Conservation (phyloP, 1,284 basidiomycete genomes). For the Uromyces viciae-fabae region DNA sequence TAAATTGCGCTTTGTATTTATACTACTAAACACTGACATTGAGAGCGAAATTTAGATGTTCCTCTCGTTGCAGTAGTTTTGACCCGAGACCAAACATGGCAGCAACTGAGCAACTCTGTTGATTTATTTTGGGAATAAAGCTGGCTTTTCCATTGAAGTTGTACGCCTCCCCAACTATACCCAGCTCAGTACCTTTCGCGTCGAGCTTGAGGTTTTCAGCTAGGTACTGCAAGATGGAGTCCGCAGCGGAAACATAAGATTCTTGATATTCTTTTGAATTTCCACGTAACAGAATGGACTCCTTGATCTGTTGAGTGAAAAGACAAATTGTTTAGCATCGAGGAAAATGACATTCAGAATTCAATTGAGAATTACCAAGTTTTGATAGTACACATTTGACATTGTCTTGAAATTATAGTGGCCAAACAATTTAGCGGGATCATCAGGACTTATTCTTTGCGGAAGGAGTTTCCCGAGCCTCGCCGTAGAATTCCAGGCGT, state of each 20-base stretch:
- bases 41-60: slow-evolving; percentile 55
- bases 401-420: slow-evolving; percentile 24
- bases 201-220: slow-evolving; percentile 25
- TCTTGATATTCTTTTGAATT: slow-evolving; percentile 27
- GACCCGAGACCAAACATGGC: slow-evolving; percentile 61
- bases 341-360: neutral
- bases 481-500: slow-evolving; percentile 40
- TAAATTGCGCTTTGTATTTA: neutral
- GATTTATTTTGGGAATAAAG: slow-evolving; percentile 24
- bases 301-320: slow-evolving; percentile 16
- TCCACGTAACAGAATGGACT: slow-evolving; percentile 15
- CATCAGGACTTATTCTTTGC: slow-evolving; percentile 28
- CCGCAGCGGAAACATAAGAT: neutral
- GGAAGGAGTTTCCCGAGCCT: slow-evolving; percentile 35
- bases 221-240: slow-evolving; percentile 32
- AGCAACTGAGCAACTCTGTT: slow-evolving; percentile 59
- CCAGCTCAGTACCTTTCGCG: slow-evolving; percentile 2
- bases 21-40: slow-evolving; percentile 24
- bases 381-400: slow-evolving; percentile 34
- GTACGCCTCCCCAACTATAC: slow-evolving; percentile 33
- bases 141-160: neutral
- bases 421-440: slow-evolving; percentile 8
- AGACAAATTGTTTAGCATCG: neutral
- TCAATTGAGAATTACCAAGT: slow-evolving; percentile 12
- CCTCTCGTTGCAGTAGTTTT: slow-evolving; percentile 56